A percentile compares a stretch with the other conserved stretches of the same genome.
These are phyloP conservation scores for Lanmaoa pseudosensibilis DNA, from an alignment of 768 basidiomycete species.

Conservation along the genomic window DNA sequence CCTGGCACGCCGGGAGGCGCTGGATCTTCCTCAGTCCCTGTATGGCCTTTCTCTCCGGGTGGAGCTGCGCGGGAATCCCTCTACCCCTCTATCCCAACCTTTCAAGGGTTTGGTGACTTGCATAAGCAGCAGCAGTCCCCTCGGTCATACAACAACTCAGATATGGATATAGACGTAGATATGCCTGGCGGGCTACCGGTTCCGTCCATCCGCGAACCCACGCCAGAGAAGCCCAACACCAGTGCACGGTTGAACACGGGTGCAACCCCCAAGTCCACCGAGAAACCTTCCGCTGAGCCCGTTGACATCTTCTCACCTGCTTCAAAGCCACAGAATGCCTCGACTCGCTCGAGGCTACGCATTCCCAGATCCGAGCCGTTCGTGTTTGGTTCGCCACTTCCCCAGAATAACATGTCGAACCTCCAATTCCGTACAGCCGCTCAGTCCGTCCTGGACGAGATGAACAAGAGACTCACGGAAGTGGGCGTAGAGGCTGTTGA, in stretches of 20 bases:
- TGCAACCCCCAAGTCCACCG: conserved; percentile 25
- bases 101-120: conserved; percentile 34
- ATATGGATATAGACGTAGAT: conserved; percentile 35
- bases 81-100: conserved; percentile 40
- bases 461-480: conserved; percentile 68
- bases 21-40: conserved; percentile 21
- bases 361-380: conserved; percentile 48
- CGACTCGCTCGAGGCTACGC: conserved; percentile 23
- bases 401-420: conserved; percentile 61
- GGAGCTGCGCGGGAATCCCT: conserved; percentile 28
- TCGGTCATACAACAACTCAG: conserved; percentile 24
- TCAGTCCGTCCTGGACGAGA: conserved; percentile 74
- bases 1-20: conserved; percentile 50
- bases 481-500: conserved; percentile 54
- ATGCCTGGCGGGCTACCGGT: conserved; percentile 37
- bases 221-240: conserved; percentile 17
- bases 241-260: conserved; percentile 21
- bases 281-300: conserved; percentile 34
- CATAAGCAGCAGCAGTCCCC: conserved; percentile 16
- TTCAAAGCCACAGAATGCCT: conserved; percentile 21
- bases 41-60: conserved; percentile 44
- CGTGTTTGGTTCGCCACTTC: conserved; percentile 75
- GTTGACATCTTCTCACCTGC: conserved; percentile 45
- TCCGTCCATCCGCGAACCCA: conserved; percentile 20
- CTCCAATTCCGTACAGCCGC: conserved; percentile 67